Evolutionary conservation across 2,329 filamentous ascomycete species (phyloP), one percentile per base, ranked within the genome.

Genomic region (Sclerotinia subarctica): DNA sequence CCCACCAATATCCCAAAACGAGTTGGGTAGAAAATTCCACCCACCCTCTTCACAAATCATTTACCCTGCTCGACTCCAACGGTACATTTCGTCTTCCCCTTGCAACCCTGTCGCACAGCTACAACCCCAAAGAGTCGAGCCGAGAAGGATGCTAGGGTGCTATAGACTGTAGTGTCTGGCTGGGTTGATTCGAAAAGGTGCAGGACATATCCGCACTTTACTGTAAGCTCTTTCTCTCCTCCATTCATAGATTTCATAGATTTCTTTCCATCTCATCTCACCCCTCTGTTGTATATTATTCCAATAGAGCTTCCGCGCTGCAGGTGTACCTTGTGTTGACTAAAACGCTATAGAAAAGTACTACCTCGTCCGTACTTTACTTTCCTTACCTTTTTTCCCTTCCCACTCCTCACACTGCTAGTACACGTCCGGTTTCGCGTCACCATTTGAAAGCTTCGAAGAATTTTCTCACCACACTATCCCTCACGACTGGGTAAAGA

Each of bases 61-160:
- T 38, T 57, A 24, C 54, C 54, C 54, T 58, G 54, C 15, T 57
- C 32, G 26, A 15, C 19, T 58, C 54, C 35, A 49, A 32, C 44
- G 42, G 58, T 49, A 49, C 21, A 60, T 47, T 47, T 49, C 47
- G 44, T 29, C 42, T 49, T 47, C 42, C 11, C 58, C 58, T 60
- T 60, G 58, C 58, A 60, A 60, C 44, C 58, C 35, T 35, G 58
- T n/a, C 35, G 19, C 13, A 47, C 19, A n/a, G 10, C 29, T 44
- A 32, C 19, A 60, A 35, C 42, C 57, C 58, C 58, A 49, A 49
- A 47, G 58, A 60, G 57, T 59, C 53, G 32, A 46, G 57, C 57
- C 57, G 57, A 59, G 57, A 59, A 32, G 21, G 54, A 42, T 17
- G 17, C 38, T 5, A 17, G 38, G 38, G 38, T 42, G 5, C 38